Evolutionary conservation across 768 basidiomycete species (phyloP).

Genomic region (Suillus lakei): DNA sequence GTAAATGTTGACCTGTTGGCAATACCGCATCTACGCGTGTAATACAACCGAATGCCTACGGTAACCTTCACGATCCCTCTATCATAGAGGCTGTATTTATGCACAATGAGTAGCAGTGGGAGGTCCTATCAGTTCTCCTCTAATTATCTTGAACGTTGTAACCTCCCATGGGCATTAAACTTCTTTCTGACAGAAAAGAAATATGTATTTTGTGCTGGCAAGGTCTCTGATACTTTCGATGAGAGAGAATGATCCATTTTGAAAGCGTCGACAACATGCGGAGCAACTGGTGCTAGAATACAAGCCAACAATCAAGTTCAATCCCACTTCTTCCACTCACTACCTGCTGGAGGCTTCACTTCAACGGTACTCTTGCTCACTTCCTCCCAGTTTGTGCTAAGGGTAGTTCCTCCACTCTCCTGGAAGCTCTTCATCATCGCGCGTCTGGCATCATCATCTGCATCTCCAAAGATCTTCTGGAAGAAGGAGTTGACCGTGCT

Average conservation of each 20-base stretch:
- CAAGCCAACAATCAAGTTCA: conserved; percentile 20
- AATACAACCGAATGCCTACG: not conserved
- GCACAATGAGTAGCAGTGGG: not conserved
- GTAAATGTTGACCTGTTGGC: not conserved
- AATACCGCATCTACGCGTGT: not conserved
- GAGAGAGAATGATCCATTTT: conserved; percentile 8
- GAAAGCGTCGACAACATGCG: conserved; percentile 16
- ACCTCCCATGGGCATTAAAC: not conserved
- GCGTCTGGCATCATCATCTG: conserved; percentile 87
- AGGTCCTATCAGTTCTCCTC: too few relatives aligned
- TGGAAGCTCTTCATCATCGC: conserved; percentile 99
- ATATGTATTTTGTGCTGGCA: not conserved
- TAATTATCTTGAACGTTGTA: too few relatives aligned
- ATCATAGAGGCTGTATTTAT: not conserved
- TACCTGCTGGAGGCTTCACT: conserved; percentile 83
- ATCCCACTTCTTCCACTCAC: conserved; percentile 85
- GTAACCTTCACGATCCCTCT: not conserved
- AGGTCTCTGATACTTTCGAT: not conserved
- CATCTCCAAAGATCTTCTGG: conserved; percentile 88
- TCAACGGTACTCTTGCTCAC: conserved; percentile 72
- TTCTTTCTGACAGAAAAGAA: not conserved
- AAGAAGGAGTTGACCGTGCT: conserved; percentile 86
- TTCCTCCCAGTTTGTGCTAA: conserved; percentile 96
- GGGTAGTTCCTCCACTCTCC: conserved; percentile 93
- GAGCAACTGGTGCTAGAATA: conserved; percentile 8